phyloP scores from a whole-genome alignment of 371 early-diverging fungal genomes.

The Mucor piriformis region DNA sequence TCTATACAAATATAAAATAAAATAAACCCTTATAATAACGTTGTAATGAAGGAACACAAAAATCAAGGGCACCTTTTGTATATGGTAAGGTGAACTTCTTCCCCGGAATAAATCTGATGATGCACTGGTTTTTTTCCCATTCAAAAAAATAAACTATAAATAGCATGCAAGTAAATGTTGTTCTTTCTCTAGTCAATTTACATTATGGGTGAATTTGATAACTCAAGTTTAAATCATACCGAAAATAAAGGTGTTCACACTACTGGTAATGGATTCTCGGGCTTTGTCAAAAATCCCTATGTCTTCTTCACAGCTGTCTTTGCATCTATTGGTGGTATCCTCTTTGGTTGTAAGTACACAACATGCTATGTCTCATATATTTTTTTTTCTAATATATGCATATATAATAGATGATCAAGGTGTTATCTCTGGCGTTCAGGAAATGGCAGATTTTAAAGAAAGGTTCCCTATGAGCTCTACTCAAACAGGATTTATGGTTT shows the following conservation, averaged over 20 bases:
- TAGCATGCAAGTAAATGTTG: no score
- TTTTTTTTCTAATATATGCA: neutral
- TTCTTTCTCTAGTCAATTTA: neutral
- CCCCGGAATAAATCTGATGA: no score
- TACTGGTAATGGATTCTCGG: slow-evolving; percentile 28
- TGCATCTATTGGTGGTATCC: slow-evolving; percentile 49
- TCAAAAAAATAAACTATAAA: no score
- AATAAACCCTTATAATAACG: no score
- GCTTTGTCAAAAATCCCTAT: slow-evolving; percentile 46
- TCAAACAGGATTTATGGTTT: slow-evolving; percentile 51
- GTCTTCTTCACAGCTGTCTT: slow-evolving; percentile 45
- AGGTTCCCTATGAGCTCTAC: slow-evolving; percentile 36
- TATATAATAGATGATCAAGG: slow-evolving; percentile 44
- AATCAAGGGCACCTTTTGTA: no score
- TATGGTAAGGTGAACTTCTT: no score
- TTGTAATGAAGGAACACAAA: no score
- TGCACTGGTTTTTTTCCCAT: no score
- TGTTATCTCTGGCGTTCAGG: slow-evolving; percentile 50
- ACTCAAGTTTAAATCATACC: neutral
- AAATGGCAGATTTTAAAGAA: slow-evolving; percentile 38
- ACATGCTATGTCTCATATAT: neutral
- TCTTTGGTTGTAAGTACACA: slow-evolving; percentile 42
- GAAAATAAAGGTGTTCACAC: neutral
- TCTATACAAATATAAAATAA: no score
- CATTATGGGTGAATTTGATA: neutral